Base-by-base conservation (phyloP, 164 flowering plant genomes). In the Platanus orientalis region DNA sequence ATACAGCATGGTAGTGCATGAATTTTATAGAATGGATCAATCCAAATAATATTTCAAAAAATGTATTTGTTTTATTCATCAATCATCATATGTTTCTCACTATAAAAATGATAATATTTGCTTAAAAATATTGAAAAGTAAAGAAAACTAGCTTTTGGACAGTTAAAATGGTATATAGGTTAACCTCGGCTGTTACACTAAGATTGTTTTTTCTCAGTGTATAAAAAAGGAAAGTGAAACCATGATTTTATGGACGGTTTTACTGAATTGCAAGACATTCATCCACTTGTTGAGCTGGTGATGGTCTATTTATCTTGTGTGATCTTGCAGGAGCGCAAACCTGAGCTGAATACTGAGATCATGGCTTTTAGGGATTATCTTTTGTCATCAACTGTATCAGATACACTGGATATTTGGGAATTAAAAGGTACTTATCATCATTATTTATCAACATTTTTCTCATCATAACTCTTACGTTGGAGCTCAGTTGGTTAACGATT, bases 361-460 rank as follows among this genome's bases (percentile, higher is more conserved):
- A 88, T 89, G 96, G 87, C 90, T 63, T 88, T 88, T 69, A 82
- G 97, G 71, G 97, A 95, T 79, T 84, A 76, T 78, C 78, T 95
- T 13, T 74, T 95, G 69, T 88, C 97, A 64, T 88, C 97, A 47
- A 80, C 94, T 20, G 34, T 92, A 74, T 95, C 97, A 16, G 99
- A 92, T 70, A 84, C 91, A 21, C 86, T 95, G 52, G 96, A 90
- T 65, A 90, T 95, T 66, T 95, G 99, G 99, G 97, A 95, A 65
- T 79, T 95, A 58, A 95, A 88, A 70, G 97, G 99, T 92, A 60
- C 25, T 10, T 30, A 4, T 23, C 50, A 48, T 64, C 45, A 53
- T 58, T 45, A 14, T 57, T 17, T 39, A 24, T 50, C 40, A n/a
- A 12, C 9, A 17, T 51, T 50, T 20, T 50, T 19, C n/a, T 51